phyloP scores from a whole-genome alignment of 2,329 filamentous ascomycete genomes.

The Phyllosticta capitalensis region DNA sequence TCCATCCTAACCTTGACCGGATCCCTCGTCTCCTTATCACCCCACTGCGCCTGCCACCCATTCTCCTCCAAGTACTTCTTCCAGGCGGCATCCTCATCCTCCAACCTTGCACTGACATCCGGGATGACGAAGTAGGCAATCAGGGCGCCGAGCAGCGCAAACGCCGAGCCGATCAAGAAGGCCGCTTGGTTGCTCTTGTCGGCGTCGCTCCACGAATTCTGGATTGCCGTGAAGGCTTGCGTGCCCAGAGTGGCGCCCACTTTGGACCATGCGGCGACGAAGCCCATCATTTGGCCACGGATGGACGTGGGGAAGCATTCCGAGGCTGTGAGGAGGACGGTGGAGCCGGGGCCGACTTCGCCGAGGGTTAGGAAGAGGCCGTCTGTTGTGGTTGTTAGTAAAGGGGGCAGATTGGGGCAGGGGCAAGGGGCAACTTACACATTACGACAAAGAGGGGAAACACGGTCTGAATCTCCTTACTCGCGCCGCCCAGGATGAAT shows the following conservation, averaged over 20 bases:
- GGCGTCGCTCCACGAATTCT: constrained; percentile 17
- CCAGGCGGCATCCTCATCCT: constrained; percentile 22
- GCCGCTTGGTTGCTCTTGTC: constrained; percentile 20
- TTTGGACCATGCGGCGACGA: constrained; percentile 19
- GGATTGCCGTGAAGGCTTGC: constrained; percentile 20
- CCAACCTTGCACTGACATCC: constrained; percentile 17
- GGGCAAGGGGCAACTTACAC: too few species aligned
- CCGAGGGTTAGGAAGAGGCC: constrained; percentile 21
- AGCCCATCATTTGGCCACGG: constrained; percentile 20
- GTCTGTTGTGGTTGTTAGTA: constrained; percentile 1
- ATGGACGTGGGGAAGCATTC: constrained; percentile 21
- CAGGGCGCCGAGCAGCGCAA: constrained; percentile 18
- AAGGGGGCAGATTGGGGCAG: too few species aligned
- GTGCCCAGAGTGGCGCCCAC: constrained; percentile 22
- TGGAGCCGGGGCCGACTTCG: constrained; percentile 19
- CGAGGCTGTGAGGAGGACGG: constrained; percentile 17
- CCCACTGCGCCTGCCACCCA: constrained; percentile 19
- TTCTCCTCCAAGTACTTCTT: constrained; percentile 17
- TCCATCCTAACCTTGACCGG: constrained; percentile 12
- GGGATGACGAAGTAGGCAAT: constrained; percentile 24
- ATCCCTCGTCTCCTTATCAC: constrained; percentile 17
- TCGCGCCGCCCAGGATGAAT: constrained; percentile 19
- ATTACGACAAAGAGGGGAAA: constrained; percentile 23
- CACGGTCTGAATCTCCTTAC: constrained; percentile 21
- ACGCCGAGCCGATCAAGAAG: constrained; percentile 19